Evolutionary conservation across 129 eudicot genomes (phyloP).

Genomic region (Rutidosis leptorrhynchoides): DNA sequence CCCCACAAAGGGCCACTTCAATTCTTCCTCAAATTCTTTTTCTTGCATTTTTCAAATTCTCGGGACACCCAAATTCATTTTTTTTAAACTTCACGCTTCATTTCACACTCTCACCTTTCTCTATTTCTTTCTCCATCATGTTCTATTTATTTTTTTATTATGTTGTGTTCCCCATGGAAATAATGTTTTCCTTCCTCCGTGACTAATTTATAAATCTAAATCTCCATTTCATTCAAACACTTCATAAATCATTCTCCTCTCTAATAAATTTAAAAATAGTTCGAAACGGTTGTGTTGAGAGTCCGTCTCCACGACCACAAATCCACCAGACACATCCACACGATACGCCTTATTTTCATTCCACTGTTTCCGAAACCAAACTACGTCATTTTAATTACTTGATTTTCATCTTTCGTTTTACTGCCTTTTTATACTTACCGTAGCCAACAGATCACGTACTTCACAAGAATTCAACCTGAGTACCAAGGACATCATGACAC

Average conservation of each 20-base stretch:
- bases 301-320: slow-evolving; percentile 50
- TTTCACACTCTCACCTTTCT: slow-evolving; percentile 19
- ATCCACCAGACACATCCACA: slow-evolving; percentile 42
- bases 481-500: slow-evolving; percentile 68
- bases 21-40: no score
- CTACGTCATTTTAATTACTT: slow-evolving; percentile 59
- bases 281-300: slow-evolving; percentile 46
- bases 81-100: slow-evolving; percentile 34
- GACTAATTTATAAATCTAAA: slow-evolving; percentile 29
- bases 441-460: slow-evolving; percentile 72
- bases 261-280: slow-evolving; percentile 11
- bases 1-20: no score
- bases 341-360: slow-evolving; percentile 56
- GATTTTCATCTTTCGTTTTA: slow-evolving; percentile 50
- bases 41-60: no score
- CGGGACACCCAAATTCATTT: no score
- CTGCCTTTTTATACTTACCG: slow-evolving; percentile 49
- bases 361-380: slow-evolving; percentile 58
- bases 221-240: slow-evolving; percentile 8
- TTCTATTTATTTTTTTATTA: slow-evolving; percentile 13
- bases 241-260: slow-evolving; percentile 19
- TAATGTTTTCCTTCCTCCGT: slow-evolving; percentile 49
- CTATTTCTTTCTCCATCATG: slow-evolving; percentile 19
- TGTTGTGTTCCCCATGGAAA: slow-evolving; percentile 43
- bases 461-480: slow-evolving; percentile 55